Evolutionary conservation across 192 early-diverging fungal genomes (phyloP).

Genomic region (Diversispora epigaea): DNA sequence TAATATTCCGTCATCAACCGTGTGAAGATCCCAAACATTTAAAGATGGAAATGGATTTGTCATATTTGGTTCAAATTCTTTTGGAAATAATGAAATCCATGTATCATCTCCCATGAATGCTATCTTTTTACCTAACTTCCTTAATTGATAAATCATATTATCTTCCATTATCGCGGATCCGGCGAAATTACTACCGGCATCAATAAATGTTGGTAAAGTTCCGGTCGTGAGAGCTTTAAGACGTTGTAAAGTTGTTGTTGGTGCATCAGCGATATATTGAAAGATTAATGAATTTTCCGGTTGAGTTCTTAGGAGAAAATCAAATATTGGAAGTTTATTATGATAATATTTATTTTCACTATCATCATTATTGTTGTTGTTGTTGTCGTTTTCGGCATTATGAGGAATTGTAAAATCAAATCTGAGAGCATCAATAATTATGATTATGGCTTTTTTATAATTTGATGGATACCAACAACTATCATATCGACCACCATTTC

Average conservation of each 20-base stretch:
- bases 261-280: constrained; percentile 76
- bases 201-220: constrained; percentile 80
- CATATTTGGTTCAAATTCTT: constrained; percentile 49
- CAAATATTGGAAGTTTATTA: constrained; percentile 54
- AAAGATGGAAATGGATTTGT: constrained; percentile 65
- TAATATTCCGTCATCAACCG: constrained; percentile 87
- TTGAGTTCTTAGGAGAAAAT: constrained; percentile 43
- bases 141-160: constrained; percentile 59
- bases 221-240: constrained; percentile 81
- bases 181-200: constrained; percentile 79
- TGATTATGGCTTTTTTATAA: constrained; percentile 59
- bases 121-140: constrained; percentile 44
- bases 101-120: constrained; percentile 94
- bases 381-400: no score
- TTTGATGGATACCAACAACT: constrained; percentile 49
- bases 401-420: constrained; percentile 58
- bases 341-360: constrained; percentile 39
- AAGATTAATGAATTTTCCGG: constrained; percentile 64
- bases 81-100: constrained; percentile 85
- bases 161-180: constrained; percentile 72
- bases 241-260: constrained; percentile 80
- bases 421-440: constrained; percentile 75
- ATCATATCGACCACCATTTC: neutral
- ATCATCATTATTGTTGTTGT: no score
- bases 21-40: constrained; percentile 88